Base-by-base conservation (phyloP, 257 asterid species). In the Solanum commersonii region DNA sequence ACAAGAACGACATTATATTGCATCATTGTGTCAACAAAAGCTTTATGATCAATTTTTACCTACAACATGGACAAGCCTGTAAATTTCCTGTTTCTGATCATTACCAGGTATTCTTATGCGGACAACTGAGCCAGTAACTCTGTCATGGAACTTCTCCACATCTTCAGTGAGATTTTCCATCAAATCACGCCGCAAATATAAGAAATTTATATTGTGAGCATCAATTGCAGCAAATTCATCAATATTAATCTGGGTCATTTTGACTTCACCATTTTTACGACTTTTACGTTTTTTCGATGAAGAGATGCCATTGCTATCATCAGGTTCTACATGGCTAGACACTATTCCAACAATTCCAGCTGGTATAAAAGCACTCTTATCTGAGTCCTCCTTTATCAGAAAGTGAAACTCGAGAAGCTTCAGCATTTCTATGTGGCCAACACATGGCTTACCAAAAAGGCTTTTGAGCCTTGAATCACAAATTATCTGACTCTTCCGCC, bases 61-160 rank as follows among this genome's bases (percentile, higher is more conserved):
- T 90, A 93, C 95, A 89, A 97, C 99, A 93, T 94, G 97, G 87
- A 96, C 99, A 87, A 97, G 98, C 94, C 99, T 92, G 93, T 91
- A 91, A 89, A 96, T 89, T 83, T 97, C 97, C 87, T 93, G 95
- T 92, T 93, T 93, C 93, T 91, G 98, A 89, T 95, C 99, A 87
- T 88, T 90, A 88, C 92, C 89, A 71, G 98, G 90, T 91, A 96
- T 90, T 90, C 91, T 93, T 87, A 97, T 97, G 89, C 99, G 94
- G 86, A 96, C 98, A 90, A 96, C 88, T 33, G 98, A 93, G 49
- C 98, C 98, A 87, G 92, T 73, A 72, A 94, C 98, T 91, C 91
- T 94, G 86, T 84, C 91, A 89, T 88, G 92, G 90, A 95, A 96
- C 89, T 90, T 92, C 88, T 92, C 96, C 89, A 33, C 92, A 86